phyloP scores from a whole-genome alignment of 2,329 filamentous ascomycete species.

The Tolypocladium album region DNA sequence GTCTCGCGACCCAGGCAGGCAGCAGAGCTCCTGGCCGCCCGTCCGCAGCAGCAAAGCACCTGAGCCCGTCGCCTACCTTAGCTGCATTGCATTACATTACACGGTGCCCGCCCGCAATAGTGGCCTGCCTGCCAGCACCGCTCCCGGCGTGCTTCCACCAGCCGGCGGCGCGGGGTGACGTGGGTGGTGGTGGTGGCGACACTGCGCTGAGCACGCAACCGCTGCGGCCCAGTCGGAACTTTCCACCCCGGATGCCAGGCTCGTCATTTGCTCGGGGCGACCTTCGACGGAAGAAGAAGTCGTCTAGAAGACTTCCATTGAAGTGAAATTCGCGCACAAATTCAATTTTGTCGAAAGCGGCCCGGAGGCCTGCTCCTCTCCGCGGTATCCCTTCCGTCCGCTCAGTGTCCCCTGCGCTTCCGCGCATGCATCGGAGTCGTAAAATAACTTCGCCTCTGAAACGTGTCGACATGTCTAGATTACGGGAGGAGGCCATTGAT shows the following conservation, averaged over 20 bases:
- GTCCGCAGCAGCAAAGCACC: background rate
- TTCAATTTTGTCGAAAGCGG: background rate
- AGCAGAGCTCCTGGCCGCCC: background rate
- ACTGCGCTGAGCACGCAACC: background rate
- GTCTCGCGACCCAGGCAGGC: background rate
- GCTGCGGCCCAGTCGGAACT: background rate
- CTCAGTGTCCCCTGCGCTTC: too few relatives aligned
- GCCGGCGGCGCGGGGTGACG: background rate
- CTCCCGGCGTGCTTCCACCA: background rate
- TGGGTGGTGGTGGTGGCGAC: background rate
- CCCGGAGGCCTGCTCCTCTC: too few relatives aligned
- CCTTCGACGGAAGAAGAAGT: background rate
- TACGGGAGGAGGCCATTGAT: background rate
- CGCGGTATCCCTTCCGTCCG: too few relatives aligned
- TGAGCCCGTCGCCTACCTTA: background rate
- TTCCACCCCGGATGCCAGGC: background rate
- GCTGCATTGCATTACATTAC: too few relatives aligned
- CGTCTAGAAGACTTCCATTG: background rate
- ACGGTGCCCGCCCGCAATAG: background rate
- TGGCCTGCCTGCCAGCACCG: background rate
- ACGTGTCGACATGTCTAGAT: background rate
- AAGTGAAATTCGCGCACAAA: background rate
- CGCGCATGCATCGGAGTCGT: too few relatives aligned
- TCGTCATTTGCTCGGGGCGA: background rate
- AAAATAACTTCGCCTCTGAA: background rate